phyloP scores from a whole-genome alignment of 352 stramenopile genomes.

The Plasmopara muralis region DNA sequence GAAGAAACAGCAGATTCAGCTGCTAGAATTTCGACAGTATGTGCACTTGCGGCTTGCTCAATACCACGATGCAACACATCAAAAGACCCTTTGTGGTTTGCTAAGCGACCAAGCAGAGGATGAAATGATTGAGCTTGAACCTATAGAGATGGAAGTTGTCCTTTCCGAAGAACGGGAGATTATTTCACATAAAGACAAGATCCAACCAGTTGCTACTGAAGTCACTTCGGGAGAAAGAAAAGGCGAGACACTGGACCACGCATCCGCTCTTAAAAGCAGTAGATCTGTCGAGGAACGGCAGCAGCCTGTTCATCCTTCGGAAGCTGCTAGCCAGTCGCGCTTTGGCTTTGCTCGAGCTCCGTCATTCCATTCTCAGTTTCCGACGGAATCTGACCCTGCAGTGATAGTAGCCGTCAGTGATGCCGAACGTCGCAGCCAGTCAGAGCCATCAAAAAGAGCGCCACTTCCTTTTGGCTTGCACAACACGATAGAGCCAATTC shows the following conservation, averaged over 20 bases:
- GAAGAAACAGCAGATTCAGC: conserved; percentile 35
- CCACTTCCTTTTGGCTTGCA: conserved; percentile 24
- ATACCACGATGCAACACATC: conserved; percentile 32
- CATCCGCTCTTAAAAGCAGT: conserved; percentile 4
- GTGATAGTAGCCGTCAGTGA: conserved; percentile 2
- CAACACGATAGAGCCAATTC: conserved; percentile 2
- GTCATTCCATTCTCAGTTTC: conserved; percentile 8
- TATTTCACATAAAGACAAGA: conserved; percentile 33
- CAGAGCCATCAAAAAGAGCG: conserved; percentile 11
- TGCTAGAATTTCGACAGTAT: conserved; percentile 62
- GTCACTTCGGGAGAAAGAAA: conserved; percentile 9
- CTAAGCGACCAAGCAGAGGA: conserved; percentile 37
- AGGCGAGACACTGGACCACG: conserved; percentile 3
- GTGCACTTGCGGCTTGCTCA: conserved; percentile 38
- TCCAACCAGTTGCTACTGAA: conserved; percentile 7
- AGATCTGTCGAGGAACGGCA: conserved; percentile 11
- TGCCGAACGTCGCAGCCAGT: conserved; percentile 14
- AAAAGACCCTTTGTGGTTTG: conserved; percentile 35
- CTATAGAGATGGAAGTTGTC: conserved; percentile 43
- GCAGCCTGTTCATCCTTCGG: neutral
- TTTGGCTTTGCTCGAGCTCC: conserved; percentile 50
- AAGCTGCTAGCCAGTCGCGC: conserved; percentile 27
- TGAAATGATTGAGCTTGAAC: conserved; percentile 44
- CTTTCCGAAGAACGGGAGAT: conserved; percentile 56
- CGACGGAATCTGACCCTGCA: conserved; percentile 5